phyloP scores from a whole-genome alignment of 805 yeast species.

The Grigorovia yakushimaensis region DNA sequence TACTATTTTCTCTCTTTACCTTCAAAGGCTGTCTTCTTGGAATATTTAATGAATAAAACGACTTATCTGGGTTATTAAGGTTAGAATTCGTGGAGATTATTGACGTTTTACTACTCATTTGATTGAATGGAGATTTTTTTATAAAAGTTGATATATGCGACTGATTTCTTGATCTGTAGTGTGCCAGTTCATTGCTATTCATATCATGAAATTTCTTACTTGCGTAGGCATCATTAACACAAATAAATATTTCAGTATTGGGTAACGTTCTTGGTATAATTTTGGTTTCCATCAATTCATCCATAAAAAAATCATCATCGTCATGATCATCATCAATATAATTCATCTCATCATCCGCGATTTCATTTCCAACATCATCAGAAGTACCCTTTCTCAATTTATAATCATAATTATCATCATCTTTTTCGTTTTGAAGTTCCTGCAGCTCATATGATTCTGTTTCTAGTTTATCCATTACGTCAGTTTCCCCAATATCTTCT shows the following conservation, averaged over 20 bases:
- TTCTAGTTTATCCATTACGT: neutral
- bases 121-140: neutral
- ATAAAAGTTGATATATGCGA: neutral
- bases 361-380: neutral
- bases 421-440: neutral
- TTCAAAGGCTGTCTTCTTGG: neutral
- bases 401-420: neutral
- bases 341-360: neutral
- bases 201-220: neutral
- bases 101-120: neutral
- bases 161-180: neutral
- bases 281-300: neutral
- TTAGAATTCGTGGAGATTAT: neutral
- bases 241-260: slow-evolving; percentile 2
- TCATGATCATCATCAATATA: slow-evolving; percentile 2
- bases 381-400: neutral
- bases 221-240: neutral
- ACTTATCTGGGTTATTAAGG: neutral
- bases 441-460: too few relatives aligned
- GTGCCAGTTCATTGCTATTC: neutral
- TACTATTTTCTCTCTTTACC: neutral
- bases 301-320: neutral
- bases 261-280: slow-evolving; percentile 4
- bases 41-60: neutral
- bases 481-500: neutral